Conservation (phyloP, 345 rosid genomes). For the Noccaea bulbosa region DNA sequence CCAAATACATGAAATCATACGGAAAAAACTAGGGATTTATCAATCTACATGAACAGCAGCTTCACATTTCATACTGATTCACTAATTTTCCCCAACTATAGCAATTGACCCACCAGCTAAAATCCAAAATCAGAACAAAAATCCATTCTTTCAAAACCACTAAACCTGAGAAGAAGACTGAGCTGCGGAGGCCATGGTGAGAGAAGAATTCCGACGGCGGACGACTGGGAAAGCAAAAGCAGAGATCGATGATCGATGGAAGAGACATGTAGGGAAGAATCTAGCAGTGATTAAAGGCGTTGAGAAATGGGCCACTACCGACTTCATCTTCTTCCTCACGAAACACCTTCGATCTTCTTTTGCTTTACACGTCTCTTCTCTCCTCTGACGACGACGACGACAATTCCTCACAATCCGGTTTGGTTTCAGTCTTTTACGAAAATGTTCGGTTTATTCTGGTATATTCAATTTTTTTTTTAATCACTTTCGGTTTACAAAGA, state of each 20-base stretch:
- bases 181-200: constrained; percentile 74
- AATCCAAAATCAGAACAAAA: background rate
- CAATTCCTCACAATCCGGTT: constrained; percentile 28
- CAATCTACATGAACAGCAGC: constrained; percentile 7
- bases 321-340: constrained; percentile 48
- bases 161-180: constrained; percentile 63
- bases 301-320: constrained; percentile 35
- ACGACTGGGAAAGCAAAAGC: constrained; percentile 35
- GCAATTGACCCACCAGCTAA: background rate
- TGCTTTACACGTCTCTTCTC: constrained; percentile 33
- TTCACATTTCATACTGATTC: background rate
- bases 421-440: background rate
- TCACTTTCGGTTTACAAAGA: constrained; percentile 32
- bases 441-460: constrained; percentile 29
- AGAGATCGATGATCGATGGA: constrained; percentile 18
- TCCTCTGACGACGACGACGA: background rate
- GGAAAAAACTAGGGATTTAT: background rate
- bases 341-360: constrained; percentile 12
- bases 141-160: background rate
- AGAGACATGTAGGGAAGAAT: constrained; percentile 17
- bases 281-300: constrained; percentile 34
- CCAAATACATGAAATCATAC: constrained; percentile 19
- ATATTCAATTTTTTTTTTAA: constrained; percentile 14
- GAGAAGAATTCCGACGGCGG: constrained; percentile 34
- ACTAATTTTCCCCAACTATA: background rate